Conservation (phyloP, 2,329 filamentous ascomycete genomes). For the Diaporthe sp. region DNA sequence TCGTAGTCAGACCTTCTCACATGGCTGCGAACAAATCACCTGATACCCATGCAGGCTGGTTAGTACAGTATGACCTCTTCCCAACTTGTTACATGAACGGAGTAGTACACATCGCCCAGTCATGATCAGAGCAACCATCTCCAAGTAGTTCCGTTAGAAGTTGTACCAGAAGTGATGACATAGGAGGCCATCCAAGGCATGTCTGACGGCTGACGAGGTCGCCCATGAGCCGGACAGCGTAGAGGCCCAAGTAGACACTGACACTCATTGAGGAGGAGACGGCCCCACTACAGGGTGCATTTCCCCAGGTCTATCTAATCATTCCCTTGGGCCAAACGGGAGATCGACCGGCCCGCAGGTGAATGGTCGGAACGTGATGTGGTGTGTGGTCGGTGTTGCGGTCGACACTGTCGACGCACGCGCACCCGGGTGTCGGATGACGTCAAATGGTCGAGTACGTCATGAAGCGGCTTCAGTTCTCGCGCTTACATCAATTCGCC, state of each 20-base stretch:
- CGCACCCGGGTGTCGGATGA: slow-evolving; percentile 27
- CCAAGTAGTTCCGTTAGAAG: too few species aligned
- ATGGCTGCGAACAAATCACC: background rate
- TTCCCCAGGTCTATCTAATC: background rate
- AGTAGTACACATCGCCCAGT: too few species aligned
- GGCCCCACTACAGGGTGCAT: background rate
- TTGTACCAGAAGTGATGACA: too few species aligned
- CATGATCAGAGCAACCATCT: background rate
- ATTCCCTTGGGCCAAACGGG: background rate
- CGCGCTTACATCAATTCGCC: background rate
- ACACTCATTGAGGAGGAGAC: background rate
- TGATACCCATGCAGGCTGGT: background rate
- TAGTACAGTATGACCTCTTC: background rate
- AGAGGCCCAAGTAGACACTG: too few species aligned
- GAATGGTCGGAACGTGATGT: background rate
- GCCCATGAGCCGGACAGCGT: background rate
- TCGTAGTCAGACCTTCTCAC: background rate
- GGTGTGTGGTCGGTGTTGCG: slow-evolving; percentile 5
- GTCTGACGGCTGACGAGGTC: background rate
- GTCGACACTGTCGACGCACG: background rate
- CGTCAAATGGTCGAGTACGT: slow-evolving; percentile 40
- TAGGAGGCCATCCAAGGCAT: background rate
- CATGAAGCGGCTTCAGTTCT: slow-evolving; percentile 32
- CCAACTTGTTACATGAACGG: background rate
- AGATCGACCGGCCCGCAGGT: slow-evolving; percentile 33